These are phyloP conservation scores for Rhynchospora tenuis DNA, from an alignment of 176 grass and related monocot species.

Conservation along the genomic window DNA sequence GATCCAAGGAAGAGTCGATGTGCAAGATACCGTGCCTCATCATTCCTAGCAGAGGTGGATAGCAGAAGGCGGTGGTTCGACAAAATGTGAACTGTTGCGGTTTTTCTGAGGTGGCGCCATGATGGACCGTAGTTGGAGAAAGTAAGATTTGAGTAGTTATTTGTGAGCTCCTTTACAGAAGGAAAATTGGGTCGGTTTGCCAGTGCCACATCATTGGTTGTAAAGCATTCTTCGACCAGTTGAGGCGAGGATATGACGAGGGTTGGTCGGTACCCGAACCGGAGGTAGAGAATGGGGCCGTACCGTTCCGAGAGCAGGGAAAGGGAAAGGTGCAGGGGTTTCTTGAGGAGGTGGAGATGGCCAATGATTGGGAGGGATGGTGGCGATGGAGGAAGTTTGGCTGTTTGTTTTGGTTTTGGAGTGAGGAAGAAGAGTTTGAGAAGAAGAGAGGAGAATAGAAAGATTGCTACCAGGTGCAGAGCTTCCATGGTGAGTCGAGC, in stretches of 20 bases:
- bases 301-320: not conserved
- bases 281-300: constrained; percentile 43
- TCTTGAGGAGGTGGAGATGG: constrained; percentile 52
- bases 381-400: constrained; percentile 17
- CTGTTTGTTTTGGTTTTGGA: not conserved
- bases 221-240: constrained; percentile 58
- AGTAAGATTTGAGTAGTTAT: constrained; percentile 26
- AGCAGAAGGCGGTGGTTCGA: constrained; percentile 28
- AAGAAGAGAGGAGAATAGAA: not conserved
- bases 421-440: not conserved
- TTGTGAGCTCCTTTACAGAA: constrained; percentile 21
- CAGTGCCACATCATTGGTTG: constrained; percentile 37
- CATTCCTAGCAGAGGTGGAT: constrained; percentile 24
- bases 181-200: constrained; percentile 39
- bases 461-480: not conserved
- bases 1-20: not conserved
- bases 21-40: constrained; percentile 35
- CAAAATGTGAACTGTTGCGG: constrained; percentile 39
- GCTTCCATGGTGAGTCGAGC: not conserved
- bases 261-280: constrained; percentile 35
- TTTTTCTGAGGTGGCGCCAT: constrained; percentile 49
- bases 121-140: constrained; percentile 31
- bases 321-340: constrained; percentile 43
- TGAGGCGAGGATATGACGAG: constrained; percentile 43
- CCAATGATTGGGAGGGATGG: constrained; percentile 44